A percentile compares a stretch with the other conserved stretches of the same genome.
Conservation (phyloP, 495 filamentous ascomycete species). For the Neurospora hispaniola region DNA sequence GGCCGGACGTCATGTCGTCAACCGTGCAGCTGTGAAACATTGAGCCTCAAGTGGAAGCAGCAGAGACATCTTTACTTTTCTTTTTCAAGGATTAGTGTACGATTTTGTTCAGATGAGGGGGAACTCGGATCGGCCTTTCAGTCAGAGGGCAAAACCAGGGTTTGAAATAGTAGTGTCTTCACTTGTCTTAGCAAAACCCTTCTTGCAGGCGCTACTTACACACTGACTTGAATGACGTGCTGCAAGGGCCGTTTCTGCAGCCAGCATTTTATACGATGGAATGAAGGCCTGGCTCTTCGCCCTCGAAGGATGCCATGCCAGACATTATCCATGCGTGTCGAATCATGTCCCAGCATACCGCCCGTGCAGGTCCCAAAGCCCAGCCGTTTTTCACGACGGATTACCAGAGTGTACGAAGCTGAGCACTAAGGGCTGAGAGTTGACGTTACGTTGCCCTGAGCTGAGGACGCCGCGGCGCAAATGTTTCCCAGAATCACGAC, state of each 20-base stretch:
- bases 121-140: not conserved
- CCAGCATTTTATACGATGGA: not conserved
- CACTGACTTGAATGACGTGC: not conserved
- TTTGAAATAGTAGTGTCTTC: not conserved
- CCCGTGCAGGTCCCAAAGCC: not conserved
- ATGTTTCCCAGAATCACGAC: not conserved
- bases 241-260: not conserved
- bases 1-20: not conserved
- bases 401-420: not conserved
- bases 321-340: not conserved
- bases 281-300: not conserved
- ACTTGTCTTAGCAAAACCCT: not conserved
- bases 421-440: not conserved
- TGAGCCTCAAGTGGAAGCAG: not conserved
- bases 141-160: not conserved
- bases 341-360: not conserved
- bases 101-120: not conserved
- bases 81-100: not conserved
- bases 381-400: not conserved
- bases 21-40: not conserved
- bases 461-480: not conserved
- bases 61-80: not conserved
- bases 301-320: not conserved
- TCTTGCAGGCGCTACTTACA: not conserved
- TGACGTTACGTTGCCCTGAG: not conserved